Evolutionary conservation across 2,329 filamentous ascomycete genomes (phyloP).

Genomic region (Thelonectria discophora): DNA sequence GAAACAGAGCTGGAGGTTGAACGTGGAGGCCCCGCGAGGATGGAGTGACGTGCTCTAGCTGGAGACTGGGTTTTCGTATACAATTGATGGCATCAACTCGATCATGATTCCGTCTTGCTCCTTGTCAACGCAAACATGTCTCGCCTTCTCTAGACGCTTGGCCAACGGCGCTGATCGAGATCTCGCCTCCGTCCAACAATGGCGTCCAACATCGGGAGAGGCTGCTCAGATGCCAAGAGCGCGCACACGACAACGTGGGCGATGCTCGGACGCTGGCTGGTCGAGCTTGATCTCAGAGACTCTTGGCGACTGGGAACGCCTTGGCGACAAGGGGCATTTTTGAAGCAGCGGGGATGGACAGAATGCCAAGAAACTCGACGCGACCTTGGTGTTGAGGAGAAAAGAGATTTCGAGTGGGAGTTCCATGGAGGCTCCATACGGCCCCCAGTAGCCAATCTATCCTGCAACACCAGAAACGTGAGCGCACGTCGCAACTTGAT

Average conservation of each 20-base stretch:
- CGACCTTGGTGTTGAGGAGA: neutral
- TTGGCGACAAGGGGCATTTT: constrained; percentile 1
- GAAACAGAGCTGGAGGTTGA: neutral
- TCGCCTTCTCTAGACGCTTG: too few relatives aligned
- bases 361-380: neutral
- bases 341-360: neutral
- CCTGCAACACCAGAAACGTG: constrained; percentile 33
- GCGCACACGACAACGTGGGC: constrained; percentile 24
- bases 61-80: too few relatives aligned
- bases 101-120: too few relatives aligned
- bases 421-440: neutral
- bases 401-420: neutral
- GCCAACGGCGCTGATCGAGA: neutral
- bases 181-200: neutral
- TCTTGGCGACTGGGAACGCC: neutral
- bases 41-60: neutral
- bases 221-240: neutral
- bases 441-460: constrained; percentile 35
- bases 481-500: constrained; percentile 9
- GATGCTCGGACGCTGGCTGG: constrained; percentile 20
- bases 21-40: neutral
- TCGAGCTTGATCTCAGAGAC: neutral
- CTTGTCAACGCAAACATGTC: too few relatives aligned
- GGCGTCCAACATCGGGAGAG: neutral
- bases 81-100: too few relatives aligned